Evolutionary conservation across 192 early-diverging fungal species (phyloP).

Genomic region (Mortierella hygrophila): DNA sequence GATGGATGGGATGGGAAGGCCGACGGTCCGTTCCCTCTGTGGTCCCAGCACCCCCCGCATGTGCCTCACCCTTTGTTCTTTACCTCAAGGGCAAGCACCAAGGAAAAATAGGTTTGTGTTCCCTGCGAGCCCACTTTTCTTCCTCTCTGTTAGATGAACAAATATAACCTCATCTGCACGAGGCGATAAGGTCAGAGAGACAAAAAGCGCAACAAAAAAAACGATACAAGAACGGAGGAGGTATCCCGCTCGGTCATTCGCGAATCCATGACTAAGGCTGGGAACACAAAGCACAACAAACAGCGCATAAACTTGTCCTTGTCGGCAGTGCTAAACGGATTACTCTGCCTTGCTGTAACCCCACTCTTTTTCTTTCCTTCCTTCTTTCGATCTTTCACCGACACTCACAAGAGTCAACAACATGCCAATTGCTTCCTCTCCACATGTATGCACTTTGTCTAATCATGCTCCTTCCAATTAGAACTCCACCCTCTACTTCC

Average conservation of each 20-base stretch:
- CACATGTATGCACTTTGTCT: background rate
- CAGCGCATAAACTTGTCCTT: background rate
- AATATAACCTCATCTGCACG: background rate
- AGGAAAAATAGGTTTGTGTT: background rate
- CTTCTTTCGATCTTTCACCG: background rate
- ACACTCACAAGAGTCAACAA: background rate
- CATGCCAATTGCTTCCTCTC: background rate
- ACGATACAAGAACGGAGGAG: background rate
- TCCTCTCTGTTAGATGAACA: background rate
- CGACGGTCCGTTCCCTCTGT: conserved; percentile 1
- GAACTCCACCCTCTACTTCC: too few species aligned
- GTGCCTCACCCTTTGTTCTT: conserved; percentile 4
- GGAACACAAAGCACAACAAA: background rate
- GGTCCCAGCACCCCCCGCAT: background rate
- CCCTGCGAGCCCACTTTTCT: background rate
- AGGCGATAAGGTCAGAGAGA: background rate
- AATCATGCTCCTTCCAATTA: background rate
- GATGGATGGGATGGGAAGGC: background rate
- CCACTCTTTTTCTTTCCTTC: too few species aligned
- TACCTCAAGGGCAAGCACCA: background rate
- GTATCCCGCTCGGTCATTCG: background rate
- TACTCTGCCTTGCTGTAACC: too few species aligned
- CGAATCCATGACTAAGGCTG: background rate
- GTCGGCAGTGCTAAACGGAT: too few species aligned
- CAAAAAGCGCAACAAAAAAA: background rate